These are phyloP conservation scores for Penicillium chermesinum DNA, from an alignment of 495 filamentous ascomycete genomes.

Conservation along the genomic window DNA sequence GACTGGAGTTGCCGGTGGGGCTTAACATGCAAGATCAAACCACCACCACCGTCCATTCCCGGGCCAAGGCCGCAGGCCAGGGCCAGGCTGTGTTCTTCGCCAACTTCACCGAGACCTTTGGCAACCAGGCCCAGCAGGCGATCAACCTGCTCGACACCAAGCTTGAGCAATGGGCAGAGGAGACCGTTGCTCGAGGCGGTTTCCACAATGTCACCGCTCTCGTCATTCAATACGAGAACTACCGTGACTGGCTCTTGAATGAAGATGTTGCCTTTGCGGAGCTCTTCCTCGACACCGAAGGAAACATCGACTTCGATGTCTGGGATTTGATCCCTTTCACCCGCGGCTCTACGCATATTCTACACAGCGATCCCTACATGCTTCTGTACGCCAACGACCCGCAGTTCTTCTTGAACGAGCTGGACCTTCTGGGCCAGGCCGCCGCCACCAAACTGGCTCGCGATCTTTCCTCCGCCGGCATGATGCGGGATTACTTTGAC, in stretches of 20 bases:
- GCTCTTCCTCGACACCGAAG: constrained; percentile 28
- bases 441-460: constrained; percentile 46
- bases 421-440: constrained; percentile 44
- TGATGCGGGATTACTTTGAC: constrained; percentile 29
- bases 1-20: constrained; percentile 50
- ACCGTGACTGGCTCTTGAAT: constrained; percentile 25
- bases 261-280: constrained; percentile 24
- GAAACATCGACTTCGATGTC: constrained; percentile 31
- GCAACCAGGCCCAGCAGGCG: constrained; percentile 13
- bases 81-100: constrained; percentile 28
- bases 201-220: constrained; percentile 26
- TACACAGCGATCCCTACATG: constrained; percentile 29
- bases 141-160: constrained; percentile 18
- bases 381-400: constrained; percentile 45
- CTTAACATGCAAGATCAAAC: constrained; percentile 44
- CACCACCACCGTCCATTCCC: constrained; percentile 17
- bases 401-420: constrained; percentile 44
- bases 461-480: constrained; percentile 26
- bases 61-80: constrained; percentile 10
- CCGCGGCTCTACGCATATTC: constrained; percentile 49
- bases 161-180: constrained; percentile 21
- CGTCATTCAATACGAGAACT: constrained; percentile 22
- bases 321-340: constrained; percentile 47
- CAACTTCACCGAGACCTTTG: constrained; percentile 24
- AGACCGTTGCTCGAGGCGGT: constrained; percentile 23